These are phyloP conservation scores for Nakazawaea wickerhamii DNA, from an alignment of 805 yeast species.

Conservation along the genomic window DNA sequence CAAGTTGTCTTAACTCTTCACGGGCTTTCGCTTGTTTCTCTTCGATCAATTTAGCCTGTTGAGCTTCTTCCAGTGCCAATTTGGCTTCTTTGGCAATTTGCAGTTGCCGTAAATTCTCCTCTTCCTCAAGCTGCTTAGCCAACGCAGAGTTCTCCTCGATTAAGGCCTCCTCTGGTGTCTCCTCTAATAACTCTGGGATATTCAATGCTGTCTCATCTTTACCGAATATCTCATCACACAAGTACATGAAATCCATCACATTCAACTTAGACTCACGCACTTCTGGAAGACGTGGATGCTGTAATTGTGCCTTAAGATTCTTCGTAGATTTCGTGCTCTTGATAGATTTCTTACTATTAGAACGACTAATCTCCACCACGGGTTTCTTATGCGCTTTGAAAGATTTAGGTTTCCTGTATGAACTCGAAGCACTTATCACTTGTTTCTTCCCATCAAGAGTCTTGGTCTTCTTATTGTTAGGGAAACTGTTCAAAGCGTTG, in stretches of 20 bases:
- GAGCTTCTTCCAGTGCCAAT: conserved; percentile 2
- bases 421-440: conserved; percentile 40
- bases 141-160: not conserved
- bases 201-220: conserved; percentile 14
- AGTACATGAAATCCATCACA: conserved; percentile 13
- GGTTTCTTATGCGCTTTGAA: conserved; percentile 24
- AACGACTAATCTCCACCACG: conserved; percentile 12
- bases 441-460: conserved; percentile 28
- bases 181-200: not conserved
- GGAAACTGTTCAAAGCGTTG: conserved; percentile 14
- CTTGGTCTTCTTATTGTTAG: conserved; percentile 25
- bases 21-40: conserved; percentile 3
- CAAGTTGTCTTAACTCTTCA: conserved; percentile 6
- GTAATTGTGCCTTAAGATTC: not conserved
- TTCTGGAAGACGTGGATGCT: conserved; percentile 8
- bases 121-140: not conserved
- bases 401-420: conserved; percentile 45
- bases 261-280: conserved; percentile 10
- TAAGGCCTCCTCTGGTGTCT: not conserved
- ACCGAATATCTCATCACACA: conserved; percentile 14
- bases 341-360: conserved; percentile 11
- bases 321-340: not conserved
- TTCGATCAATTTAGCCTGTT: conserved; percentile 1
- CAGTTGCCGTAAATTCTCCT: conserved; percentile 5
- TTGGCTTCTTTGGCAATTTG: not conserved